Evolutionary conservation across 179 eudicot species (phyloP).

Genomic region (Nepenthes alata): DNA sequence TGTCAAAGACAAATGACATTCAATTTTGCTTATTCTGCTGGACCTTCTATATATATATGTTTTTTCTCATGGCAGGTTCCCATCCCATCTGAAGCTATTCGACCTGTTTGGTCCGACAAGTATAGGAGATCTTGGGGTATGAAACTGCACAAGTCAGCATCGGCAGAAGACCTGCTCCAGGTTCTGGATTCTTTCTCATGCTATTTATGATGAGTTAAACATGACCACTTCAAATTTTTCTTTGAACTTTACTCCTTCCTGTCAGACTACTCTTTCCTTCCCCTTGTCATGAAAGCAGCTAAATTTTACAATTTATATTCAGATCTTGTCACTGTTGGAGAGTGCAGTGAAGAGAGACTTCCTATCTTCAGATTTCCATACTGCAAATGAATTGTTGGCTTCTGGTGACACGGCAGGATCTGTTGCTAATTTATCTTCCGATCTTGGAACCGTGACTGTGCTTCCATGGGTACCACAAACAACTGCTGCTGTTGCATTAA

Average conservation of each 20-base stretch:
- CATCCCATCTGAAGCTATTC: constrained; percentile 66
- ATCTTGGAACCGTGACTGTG: constrained; percentile 31
- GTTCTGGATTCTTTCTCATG: constrained; percentile 15
- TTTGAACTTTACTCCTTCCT: not conserved
- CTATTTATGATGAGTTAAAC: not conserved
- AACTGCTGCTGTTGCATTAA: constrained; percentile 64
- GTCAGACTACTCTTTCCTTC: not conserved
- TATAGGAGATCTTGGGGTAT: constrained; percentile 52
- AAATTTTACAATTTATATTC: constrained; percentile 9
- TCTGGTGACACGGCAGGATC: constrained; percentile 22
- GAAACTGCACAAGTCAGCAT: constrained; percentile 43
- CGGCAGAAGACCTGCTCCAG: constrained; percentile 71
- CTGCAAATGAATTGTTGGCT: constrained; percentile 45
- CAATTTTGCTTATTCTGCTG: not conserved
- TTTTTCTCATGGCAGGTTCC: constrained; percentile 33
- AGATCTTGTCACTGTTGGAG: constrained; percentile 65
- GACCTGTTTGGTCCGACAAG: constrained; percentile 51
- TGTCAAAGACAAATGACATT: too few species aligned
- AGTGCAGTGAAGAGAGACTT: constrained; percentile 53
- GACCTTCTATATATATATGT: not conserved
- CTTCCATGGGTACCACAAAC: constrained; percentile 93
- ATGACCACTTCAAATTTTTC: too few species aligned
- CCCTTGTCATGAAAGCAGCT: not conserved
- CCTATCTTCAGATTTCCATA: constrained; percentile 49
- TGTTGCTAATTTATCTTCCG: constrained; percentile 14